A percentile compares a stretch with the other conserved stretches of the same genome.
phyloP scores from a whole-genome alignment of 352 stramenopile species.

The Globisporangium okanoganense region DNA sequence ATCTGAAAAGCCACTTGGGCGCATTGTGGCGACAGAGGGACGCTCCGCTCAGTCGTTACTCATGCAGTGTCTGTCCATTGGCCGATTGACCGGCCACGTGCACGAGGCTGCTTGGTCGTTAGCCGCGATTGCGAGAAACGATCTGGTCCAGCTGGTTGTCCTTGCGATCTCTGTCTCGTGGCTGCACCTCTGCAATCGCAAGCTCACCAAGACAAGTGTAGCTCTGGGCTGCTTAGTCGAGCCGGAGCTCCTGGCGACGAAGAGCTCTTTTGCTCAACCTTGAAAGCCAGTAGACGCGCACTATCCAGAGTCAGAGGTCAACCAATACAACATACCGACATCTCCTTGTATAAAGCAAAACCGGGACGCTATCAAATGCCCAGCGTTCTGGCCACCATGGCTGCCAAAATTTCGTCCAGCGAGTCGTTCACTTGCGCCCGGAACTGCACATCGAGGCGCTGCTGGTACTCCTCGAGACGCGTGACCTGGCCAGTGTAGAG shows the following conservation, averaged over 20 bases:
- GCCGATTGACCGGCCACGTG: too few relatives aligned
- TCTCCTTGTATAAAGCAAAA: neutral
- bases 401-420: slow-evolving; percentile 13
- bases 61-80: too few relatives aligned
- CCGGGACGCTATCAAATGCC: slow-evolving; percentile 1
- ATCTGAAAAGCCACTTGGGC: neutral
- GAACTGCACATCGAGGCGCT: slow-evolving; percentile 18
- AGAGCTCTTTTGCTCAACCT: too few relatives aligned
- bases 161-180: too few relatives aligned
- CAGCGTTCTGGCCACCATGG: slow-evolving; percentile 9
- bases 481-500: slow-evolving; percentile 15
- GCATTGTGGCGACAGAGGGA: neutral
- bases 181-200: too few relatives aligned
- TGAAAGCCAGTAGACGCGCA: neutral
- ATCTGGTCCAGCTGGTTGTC: too few relatives aligned
- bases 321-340: neutral
- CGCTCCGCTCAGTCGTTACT: neutral
- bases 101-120: too few relatives aligned
- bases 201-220: too few relatives aligned
- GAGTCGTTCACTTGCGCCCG: neutral
- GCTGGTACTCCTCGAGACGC: slow-evolving; percentile 24
- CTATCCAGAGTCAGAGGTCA: slow-evolving; percentile 10
- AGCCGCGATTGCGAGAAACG: too few relatives aligned
- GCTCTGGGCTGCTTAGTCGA: neutral
- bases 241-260: too few relatives aligned